Conservation (phyloP, 768 basidiomycete species). For the Termitomyces sp. region DNA sequence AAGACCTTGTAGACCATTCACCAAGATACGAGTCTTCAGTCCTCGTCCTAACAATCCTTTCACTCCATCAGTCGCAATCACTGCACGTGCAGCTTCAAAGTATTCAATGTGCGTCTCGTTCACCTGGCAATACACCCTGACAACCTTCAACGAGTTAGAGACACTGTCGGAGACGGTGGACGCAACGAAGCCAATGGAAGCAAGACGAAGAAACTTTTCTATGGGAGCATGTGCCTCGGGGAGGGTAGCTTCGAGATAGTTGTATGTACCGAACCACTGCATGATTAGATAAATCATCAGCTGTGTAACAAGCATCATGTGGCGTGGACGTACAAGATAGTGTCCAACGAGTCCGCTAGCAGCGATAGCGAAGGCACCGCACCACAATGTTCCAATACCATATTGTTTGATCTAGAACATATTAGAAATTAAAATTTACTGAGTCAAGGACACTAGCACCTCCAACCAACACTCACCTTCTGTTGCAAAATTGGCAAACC, state of each 20-base stretch:
- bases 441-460: not conserved
- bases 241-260: conserved; percentile 61
- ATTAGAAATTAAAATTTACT: not conserved
- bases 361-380: conserved; percentile 86
- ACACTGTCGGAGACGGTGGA: conserved; percentile 81
- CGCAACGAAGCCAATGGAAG: conserved; percentile 88
- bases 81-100: conserved; percentile 66
- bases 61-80: conserved; percentile 74
- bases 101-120: conserved; percentile 80
- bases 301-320: not conserved
- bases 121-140: conserved; percentile 96
- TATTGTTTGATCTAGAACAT: conserved; percentile 55
- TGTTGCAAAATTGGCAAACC: conserved; percentile 63
- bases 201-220: conserved; percentile 68
- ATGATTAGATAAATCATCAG: not conserved
- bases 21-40: conserved; percentile 79
- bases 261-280: conserved; percentile 85
- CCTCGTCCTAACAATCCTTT: conserved; percentile 83
- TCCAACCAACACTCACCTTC: conserved; percentile 38
- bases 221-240: conserved; percentile 48
- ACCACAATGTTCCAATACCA: conserved; percentile 80
- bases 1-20: conserved; percentile 88
- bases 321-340: conserved; percentile 56
- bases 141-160: conserved; percentile 84
- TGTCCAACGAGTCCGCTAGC: conserved; percentile 92